Conservation (phyloP, 345 rosid genomes). For the Arabis alpina region DNA sequence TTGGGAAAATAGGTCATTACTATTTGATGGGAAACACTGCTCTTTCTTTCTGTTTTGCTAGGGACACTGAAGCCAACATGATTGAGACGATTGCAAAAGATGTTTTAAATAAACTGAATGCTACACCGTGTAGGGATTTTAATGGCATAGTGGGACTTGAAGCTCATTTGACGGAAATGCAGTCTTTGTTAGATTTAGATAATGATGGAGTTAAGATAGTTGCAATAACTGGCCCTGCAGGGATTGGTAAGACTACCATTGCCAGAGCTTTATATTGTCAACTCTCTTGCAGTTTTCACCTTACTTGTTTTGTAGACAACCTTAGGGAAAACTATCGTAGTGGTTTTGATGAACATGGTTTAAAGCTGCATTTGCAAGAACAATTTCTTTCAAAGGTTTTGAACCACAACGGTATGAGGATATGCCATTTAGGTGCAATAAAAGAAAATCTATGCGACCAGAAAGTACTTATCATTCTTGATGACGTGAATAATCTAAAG, state of each 20-base stretch:
- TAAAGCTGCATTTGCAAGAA: neutral
- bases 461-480: constrained; percentile 13
- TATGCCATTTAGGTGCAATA: neutral
- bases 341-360: neutral
- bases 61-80: neutral
- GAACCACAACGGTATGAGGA: neutral
- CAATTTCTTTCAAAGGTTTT: neutral
- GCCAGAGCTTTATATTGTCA: neutral
- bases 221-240: neutral
- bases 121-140: constrained; percentile 3
- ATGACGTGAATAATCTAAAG: neutral
- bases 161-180: neutral
- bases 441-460: neutral
- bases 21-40: no score
- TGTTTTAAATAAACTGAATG: neutral
- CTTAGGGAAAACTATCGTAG: neutral
- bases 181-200: neutral
- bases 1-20: neutral
- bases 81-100: neutral
- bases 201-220: neutral
- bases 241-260: constrained; percentile 16
- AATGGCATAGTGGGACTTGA: constrained; percentile 13
- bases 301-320: neutral
- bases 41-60: neutral
- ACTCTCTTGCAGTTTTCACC: neutral